Conservation (phyloP, 1,284 basidiomycete species). For the Uromyces viciae-fabae region DNA sequence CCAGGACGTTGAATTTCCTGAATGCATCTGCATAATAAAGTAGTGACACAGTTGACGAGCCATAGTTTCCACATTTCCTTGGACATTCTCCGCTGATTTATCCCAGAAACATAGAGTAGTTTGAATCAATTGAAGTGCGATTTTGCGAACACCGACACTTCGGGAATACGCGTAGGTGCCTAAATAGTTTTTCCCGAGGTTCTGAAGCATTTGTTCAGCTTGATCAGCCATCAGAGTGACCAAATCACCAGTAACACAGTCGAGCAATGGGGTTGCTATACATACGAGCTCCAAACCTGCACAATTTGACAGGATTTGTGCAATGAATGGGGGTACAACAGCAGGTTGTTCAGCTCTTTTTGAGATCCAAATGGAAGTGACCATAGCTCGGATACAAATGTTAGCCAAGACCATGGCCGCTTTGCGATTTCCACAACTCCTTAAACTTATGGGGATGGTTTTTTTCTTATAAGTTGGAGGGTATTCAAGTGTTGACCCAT, state of each 20-base stretch:
- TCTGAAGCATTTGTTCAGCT: slow-evolving; percentile 35
- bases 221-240: slow-evolving; percentile 16
- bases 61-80: background rate
- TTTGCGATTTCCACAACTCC: slow-evolving; percentile 20
- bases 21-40: slow-evolving; percentile 21
- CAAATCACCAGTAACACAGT: slow-evolving; percentile 20
- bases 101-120: slow-evolving; percentile 23
- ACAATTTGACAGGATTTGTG: slow-evolving; percentile 15
- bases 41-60: slow-evolving; percentile 30
- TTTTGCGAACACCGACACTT: slow-evolving; percentile 27
- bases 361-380: slow-evolving; percentile 7
- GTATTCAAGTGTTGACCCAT: background rate
- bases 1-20: slow-evolving; percentile 17
- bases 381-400: slow-evolving; percentile 19
- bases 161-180: slow-evolving; percentile 40
- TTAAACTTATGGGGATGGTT: slow-evolving; percentile 23
- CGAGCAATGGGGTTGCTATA: slow-evolving; percentile 20
- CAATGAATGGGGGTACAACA: background rate
- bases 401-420: background rate
- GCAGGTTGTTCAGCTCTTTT: background rate
- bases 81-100: background rate
- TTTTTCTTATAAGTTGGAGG: slow-evolving; percentile 3
- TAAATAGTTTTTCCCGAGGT: slow-evolving; percentile 35
- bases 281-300: slow-evolving; percentile 17
- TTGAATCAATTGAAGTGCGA: slow-evolving; percentile 22